These are phyloP conservation scores for Arthromyces matolae DNA, from an alignment of 768 basidiomycete genomes.

Conservation along the genomic window DNA sequence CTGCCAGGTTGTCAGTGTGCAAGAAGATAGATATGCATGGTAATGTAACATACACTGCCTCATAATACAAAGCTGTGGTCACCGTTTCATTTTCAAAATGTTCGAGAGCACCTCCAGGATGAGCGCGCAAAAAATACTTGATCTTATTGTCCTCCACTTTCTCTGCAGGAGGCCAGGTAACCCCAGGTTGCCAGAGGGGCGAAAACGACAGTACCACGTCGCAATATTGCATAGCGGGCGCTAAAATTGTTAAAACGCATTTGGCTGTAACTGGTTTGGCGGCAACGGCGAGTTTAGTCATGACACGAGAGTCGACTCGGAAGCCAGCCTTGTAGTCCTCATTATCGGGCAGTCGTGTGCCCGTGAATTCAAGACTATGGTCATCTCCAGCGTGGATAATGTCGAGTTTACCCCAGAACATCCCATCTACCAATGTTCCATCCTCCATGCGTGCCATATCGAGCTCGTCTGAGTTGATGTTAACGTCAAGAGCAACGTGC, in stretches of 20 bases:
- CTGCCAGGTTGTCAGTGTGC: slow-evolving; percentile 34
- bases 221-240: slow-evolving; percentile 74
- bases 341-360: slow-evolving; percentile 64
- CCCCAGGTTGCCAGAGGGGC: slow-evolving; percentile 67
- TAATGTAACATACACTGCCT: slow-evolving; percentile 61
- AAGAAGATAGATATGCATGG: background rate
- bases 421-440: slow-evolving; percentile 78
- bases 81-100: slow-evolving; percentile 84
- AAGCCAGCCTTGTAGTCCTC: slow-evolving; percentile 65
- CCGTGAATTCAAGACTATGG: slow-evolving; percentile 80
- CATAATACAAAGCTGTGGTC: slow-evolving; percentile 79
- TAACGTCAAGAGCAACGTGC: slow-evolving; percentile 76
- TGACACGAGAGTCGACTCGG: slow-evolving; percentile 71
- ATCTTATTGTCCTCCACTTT: slow-evolving; percentile 61
- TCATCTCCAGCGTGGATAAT: slow-evolving; percentile 76
- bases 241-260: slow-evolving; percentile 71
- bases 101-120: slow-evolving; percentile 83
- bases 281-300: slow-evolving; percentile 72
- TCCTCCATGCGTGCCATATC: slow-evolving; percentile 93
- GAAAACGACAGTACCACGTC: slow-evolving; percentile 74
- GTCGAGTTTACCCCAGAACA: slow-evolving; percentile 85
- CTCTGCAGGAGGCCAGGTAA: slow-evolving; percentile 80
- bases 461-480: slow-evolving; percentile 74
- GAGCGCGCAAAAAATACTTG: slow-evolving; percentile 80
- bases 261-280: slow-evolving; percentile 72